Percentiles rank a stretch among this genome's conserved stretches.
phyloP scores from a whole-genome alignment of 768 basidiomycete genomes.

The Sistotremastrum niveocremeum region DNA sequence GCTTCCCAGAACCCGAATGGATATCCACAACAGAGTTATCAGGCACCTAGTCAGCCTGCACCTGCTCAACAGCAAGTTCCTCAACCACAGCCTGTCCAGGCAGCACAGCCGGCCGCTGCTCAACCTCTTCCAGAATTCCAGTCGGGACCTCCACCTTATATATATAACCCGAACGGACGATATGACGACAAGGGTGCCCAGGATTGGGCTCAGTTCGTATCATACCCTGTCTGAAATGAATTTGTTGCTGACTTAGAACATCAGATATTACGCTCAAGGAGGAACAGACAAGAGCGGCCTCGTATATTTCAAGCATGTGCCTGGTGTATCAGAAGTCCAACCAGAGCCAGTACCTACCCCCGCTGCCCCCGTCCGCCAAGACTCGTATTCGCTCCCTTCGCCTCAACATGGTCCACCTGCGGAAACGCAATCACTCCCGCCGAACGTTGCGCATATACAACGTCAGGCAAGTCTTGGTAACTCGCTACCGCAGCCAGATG shows the following conservation, averaged over 20 bases:
- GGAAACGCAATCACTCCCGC: background rate
- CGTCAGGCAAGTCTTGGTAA: background rate
- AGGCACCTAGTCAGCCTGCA: constrained; percentile 11
- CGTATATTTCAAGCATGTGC: constrained; percentile 71
- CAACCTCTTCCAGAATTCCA: constrained; percentile 29
- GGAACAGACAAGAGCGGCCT: constrained; percentile 61
- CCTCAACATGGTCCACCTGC: background rate
- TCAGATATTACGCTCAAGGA: constrained; percentile 60
- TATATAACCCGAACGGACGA: constrained; percentile 49
- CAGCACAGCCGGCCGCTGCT: constrained; percentile 1
- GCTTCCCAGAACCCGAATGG: background rate
- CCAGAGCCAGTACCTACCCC: constrained; percentile 11
- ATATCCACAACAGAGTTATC: constrained; percentile 2
- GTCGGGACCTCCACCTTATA: constrained; percentile 27
- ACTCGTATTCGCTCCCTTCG: no score
- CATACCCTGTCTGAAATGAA: no score
- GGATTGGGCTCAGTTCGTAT: constrained; percentile 51
- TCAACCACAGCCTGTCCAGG: constrained; percentile 9
- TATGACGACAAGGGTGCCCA: constrained; percentile 75
- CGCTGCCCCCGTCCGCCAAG: background rate
- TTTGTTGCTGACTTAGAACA: no score
- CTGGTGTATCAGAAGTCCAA: constrained; percentile 44
- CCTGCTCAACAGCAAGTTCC: constrained; percentile 18
- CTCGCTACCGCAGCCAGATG: background rate
- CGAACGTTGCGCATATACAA: background rate